A percentile compares a stretch with the other conserved stretches of the same genome.
Evolutionary conservation across 768 basidiomycete genomes (phyloP).

Genomic region (Mycena galopus): DNA sequence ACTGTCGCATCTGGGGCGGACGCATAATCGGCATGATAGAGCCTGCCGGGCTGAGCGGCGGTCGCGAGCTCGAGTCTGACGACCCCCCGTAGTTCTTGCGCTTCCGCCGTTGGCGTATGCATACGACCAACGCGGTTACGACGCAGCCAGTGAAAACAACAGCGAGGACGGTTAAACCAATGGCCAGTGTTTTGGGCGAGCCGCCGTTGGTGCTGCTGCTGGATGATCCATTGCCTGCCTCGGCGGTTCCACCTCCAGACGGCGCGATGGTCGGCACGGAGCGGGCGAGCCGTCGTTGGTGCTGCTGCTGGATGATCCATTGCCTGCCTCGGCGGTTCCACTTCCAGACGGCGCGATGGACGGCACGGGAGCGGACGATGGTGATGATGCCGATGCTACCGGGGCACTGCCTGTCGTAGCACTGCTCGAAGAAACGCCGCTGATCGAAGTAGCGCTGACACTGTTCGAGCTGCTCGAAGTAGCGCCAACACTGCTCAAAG

Average conservation of each 20-base stretch:
- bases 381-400: constrained; percentile 1
- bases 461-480: background rate
- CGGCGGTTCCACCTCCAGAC: background rate
- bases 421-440: background rate
- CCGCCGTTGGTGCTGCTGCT: background rate
- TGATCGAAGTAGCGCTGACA: background rate
- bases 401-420: background rate
- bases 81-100: background rate
- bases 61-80: background rate
- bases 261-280: background rate
- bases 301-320: too few relatives aligned
- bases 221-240: constrained; percentile 15
- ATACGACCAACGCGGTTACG: constrained; percentile 13
- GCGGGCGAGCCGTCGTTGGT: background rate
- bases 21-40: constrained; percentile 37
- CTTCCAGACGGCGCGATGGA: background rate
- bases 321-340: background rate
- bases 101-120: constrained; percentile 27
- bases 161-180: constrained; percentile 11
- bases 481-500: background rate
- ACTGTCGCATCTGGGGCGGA: constrained; percentile 26
- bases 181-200: constrained; percentile 19
- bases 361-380: background rate
- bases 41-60: constrained; percentile 6
- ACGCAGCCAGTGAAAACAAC: constrained; percentile 3